These are phyloP conservation scores for Otatea glauca DNA, from an alignment of 176 grass and related monocot species.

Conservation along the genomic window DNA sequence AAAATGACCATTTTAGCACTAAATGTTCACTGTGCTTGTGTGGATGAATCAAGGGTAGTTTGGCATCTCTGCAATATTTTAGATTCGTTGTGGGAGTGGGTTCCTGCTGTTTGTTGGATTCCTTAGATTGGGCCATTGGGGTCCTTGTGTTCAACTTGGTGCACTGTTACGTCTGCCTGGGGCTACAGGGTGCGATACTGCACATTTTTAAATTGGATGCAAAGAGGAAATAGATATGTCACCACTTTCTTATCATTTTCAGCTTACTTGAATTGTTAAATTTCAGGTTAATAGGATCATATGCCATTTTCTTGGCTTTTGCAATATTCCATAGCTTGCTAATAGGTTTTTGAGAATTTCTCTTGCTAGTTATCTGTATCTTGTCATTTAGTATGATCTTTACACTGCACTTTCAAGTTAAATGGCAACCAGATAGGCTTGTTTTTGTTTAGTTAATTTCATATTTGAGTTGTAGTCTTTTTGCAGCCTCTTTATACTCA, in stretches of 20 bases:
- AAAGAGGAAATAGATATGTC: background rate
- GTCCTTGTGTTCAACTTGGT: constrained; percentile 31
- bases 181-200: constrained; percentile 15
- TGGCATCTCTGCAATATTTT: constrained; percentile 37
- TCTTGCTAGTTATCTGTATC: background rate
- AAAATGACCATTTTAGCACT: constrained; percentile 27
- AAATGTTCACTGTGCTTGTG: background rate
- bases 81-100: constrained; percentile 27
- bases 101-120: constrained; percentile 42
- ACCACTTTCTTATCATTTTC: background rate
- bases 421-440: background rate
- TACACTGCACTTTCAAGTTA: background rate
- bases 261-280: constrained; percentile 4
- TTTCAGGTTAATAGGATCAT: background rate
- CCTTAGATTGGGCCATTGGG: constrained; percentile 31
- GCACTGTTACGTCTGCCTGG: constrained; percentile 44
- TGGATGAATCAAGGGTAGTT: constrained; percentile 31
- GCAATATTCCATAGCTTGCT: background rate
- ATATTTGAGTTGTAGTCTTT: background rate
- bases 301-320: background rate
- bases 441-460: background rate
- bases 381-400: background rate
- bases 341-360: background rate
- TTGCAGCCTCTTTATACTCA: background rate
- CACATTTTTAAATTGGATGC: background rate